These are phyloP conservation scores for Magnusiomyces suaveolens DNA, from an alignment of 1,139 yeast species.

Conservation along the genomic window DNA sequence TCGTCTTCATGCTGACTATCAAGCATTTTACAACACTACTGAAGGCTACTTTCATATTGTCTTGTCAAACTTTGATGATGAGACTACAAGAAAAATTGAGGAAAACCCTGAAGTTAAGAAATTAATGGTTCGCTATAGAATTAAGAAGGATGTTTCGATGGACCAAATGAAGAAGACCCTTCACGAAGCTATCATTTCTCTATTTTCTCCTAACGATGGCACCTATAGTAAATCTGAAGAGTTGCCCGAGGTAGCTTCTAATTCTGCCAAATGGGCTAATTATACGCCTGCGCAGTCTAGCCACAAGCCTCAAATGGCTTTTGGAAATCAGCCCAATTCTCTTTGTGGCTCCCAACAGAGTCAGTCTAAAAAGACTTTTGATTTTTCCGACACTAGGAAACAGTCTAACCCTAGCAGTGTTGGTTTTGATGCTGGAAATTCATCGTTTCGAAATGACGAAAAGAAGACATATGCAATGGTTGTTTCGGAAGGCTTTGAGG, in stretches of 20 bases:
- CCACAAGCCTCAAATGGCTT: neutral
- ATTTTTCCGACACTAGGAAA: neutral
- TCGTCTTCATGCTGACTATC: slow-evolving; percentile 3
- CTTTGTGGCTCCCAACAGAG: neutral
- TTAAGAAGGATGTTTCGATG: neutral
- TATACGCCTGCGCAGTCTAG: neutral
- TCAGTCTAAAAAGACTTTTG: neutral
- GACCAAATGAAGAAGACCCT: neutral
- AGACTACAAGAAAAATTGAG: neutral
- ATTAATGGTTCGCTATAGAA: neutral
- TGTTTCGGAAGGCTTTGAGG: neutral
- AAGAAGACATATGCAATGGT: neutral
- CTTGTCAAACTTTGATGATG: slow-evolving; percentile 4
- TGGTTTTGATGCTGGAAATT: neutral
- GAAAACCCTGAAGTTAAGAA: neutral
- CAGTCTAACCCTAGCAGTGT: neutral
- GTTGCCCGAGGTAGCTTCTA: neutral
- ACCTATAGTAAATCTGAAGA: neutral
- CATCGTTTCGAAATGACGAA: neutral
- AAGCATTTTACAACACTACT: neutral
- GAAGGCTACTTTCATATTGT: slow-evolving; percentile 4
- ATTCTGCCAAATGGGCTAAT: neutral
- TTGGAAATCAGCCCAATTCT: neutral
- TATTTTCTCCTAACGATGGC: neutral
- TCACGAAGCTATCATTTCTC: slow-evolving; percentile 1